Base-by-base conservation (phyloP, 768 basidiomycete species). In the Boletus pseudopeckii region DNA sequence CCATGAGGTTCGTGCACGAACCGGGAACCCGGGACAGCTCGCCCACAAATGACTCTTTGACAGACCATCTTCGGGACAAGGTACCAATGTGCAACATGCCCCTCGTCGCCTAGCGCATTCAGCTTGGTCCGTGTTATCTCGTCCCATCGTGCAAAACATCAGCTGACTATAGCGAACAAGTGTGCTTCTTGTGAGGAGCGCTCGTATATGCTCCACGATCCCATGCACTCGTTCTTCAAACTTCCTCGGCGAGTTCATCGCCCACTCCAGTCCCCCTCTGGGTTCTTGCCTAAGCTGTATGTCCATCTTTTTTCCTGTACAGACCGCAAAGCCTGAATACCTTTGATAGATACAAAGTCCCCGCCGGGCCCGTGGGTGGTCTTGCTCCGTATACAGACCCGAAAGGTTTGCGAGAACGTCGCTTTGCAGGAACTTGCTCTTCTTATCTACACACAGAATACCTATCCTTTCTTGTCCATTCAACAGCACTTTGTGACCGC, bases 61-160 rank as follows among this genome's bases (percentile, higher is more conserved):
- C 61, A 92, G 89, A 71, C 76, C 26, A 93, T 96, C 52, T 69
- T 83, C 48, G 93, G 95, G 6, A 73, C 80, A 43, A 78, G 94
- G 40, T 98, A 88, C 67, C 94, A 97, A 65, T 98, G 95, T 65
- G 91, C 88, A 14, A 88, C 86, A 55, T 98, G 95, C 63, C 82
- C 91, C 0, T 93, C 93, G 5, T 75, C 75, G 37, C 85, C 91
- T 0, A 73, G 72, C 18, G 68, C 82, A 10, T 94, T 82, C 68
- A 95, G 80, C 66, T 71, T 97, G 64, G 94, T 96, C 18, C 18
- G 69, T 60, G 8, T 45, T 56, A 17, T 48, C 45, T 46, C 14
- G 7, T 7, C 1, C 3, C 14, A 28, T 32, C 28, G 22, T 17
- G 5, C 17, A 13, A 17, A 17, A 20, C 10, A 3, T 17, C 11